Evolutionary conservation across 306 rosid genomes (phyloP).

Genomic region (Hylodesmum podocarpum): DNA sequence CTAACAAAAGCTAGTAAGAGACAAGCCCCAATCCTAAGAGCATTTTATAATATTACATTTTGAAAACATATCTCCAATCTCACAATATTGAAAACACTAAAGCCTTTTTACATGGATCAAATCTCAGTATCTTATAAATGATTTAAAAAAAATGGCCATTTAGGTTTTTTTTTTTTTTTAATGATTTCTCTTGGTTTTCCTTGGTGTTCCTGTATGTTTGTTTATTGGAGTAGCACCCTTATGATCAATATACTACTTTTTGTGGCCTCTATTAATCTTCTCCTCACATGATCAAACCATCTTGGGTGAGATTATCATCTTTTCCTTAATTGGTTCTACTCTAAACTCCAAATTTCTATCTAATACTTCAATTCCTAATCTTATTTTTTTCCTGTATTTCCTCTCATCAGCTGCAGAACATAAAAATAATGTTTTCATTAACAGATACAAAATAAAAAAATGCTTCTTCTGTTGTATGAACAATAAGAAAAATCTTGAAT

Average conservation of each 20-base stretch:
- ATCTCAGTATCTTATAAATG: background rate
- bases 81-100: background rate
- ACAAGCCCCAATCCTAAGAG: background rate
- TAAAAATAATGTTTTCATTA: background rate
- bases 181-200: background rate
- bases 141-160: background rate
- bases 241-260: background rate
- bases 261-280: background rate
- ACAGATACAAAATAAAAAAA: background rate
- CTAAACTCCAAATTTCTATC: background rate
- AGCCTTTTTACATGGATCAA: background rate
- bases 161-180: background rate
- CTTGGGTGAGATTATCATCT: background rate
- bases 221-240: background rate
- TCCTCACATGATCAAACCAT: background rate
- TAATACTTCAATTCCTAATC: background rate
- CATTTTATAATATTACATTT: background rate
- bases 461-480: background rate
- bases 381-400: background rate
- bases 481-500: background rate
- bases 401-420: background rate
- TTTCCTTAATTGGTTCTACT: background rate
- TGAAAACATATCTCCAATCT: background rate
- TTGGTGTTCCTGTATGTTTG: background rate
- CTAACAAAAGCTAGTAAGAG: constrained; percentile 9